Conservation (phyloP, 495 filamentous ascomycete species). For the Podospora pseudoanserina region DNA sequence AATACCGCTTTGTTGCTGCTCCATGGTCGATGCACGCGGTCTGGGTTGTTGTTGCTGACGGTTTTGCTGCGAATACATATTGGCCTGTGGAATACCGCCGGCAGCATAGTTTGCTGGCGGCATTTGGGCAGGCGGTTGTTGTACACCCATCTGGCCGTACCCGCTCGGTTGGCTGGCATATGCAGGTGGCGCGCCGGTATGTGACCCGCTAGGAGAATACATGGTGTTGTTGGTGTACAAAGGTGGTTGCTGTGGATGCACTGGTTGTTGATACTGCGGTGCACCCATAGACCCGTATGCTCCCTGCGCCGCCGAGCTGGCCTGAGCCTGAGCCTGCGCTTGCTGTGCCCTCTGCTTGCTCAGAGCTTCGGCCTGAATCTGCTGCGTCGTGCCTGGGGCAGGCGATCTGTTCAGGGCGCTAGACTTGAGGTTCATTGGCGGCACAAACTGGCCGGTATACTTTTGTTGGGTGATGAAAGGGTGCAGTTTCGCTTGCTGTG, state of each 20-base stretch:
- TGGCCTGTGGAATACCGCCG: constrained; percentile 49
- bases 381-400: constrained; percentile 94
- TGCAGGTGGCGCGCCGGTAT: constrained; percentile 75
- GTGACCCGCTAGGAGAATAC: constrained; percentile 63
- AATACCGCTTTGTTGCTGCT: constrained; percentile 86
- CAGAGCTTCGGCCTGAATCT: constrained; percentile 86
- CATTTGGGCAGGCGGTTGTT: constrained; percentile 61
- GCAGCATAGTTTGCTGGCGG: constrained; percentile 61
- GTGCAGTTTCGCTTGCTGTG: constrained; percentile 94
- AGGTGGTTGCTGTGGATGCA: constrained; percentile 49
- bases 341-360: constrained; percentile 81
- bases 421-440: constrained; percentile 94
- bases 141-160: constrained; percentile 74
- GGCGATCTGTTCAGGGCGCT: constrained; percentile 78
- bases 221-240: constrained; percentile 68
- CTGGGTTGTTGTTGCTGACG: constrained; percentile 66
- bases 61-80: constrained; percentile 82
- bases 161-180: constrained; percentile 71
- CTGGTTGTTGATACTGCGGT: constrained; percentile 43
- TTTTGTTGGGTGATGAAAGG: constrained; percentile 99
- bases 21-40: constrained; percentile 93
- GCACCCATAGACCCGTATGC: constrained; percentile 41
- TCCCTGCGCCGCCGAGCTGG: constrained; percentile 50
- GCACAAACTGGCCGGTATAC: constrained; percentile 90
- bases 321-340: constrained; percentile 62